A percentile compares a stretch with the other conserved stretches of the same genome.
Conservation (phyloP, 441 rosid genomes). For the Hura crepitans region DNA sequence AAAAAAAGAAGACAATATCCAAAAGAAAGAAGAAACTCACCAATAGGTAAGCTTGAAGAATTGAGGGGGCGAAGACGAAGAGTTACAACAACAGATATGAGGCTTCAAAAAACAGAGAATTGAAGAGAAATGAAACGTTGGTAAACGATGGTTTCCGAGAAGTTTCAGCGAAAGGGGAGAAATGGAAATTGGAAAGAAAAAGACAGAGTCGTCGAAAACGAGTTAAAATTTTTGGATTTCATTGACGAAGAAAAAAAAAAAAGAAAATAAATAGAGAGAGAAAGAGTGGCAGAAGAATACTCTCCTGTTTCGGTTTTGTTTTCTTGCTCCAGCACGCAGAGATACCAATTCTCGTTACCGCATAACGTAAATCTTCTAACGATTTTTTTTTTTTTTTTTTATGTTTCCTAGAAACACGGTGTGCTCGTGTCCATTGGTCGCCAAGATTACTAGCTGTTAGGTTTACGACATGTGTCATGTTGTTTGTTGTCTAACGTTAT, state of each 20-base stretch:
- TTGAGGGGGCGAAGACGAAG: not conserved
- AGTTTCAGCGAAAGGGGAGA: not conserved
- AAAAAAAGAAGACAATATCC: not conserved
- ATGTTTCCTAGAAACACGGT: not conserved
- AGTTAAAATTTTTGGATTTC: conserved; percentile 13
- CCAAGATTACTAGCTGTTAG: not conserved
- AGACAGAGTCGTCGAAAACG: conserved; percentile 27
- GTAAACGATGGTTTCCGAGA: not conserved
- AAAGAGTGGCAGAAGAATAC: no score
- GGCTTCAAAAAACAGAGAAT: not conserved
- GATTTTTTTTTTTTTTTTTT: not conserved
- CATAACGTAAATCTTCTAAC: no score
- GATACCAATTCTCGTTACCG: not conserved
- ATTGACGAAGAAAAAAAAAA: not conserved
- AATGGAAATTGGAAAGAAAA: not conserved
- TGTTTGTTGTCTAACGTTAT: not conserved
- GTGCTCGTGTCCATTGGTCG: not conserved
- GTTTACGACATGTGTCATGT: not conserved
- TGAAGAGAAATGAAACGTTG: not conserved
- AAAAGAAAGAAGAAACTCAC: conserved; percentile 21
- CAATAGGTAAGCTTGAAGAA: conserved; percentile 15
- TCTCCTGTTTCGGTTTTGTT: not conserved
- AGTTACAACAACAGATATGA: not conserved
- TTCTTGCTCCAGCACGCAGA: not conserved
- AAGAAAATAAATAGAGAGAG: not conserved